phyloP scores from a whole-genome alignment of 1,139 yeast species.

The Yamadazyma triangularis region DNA sequence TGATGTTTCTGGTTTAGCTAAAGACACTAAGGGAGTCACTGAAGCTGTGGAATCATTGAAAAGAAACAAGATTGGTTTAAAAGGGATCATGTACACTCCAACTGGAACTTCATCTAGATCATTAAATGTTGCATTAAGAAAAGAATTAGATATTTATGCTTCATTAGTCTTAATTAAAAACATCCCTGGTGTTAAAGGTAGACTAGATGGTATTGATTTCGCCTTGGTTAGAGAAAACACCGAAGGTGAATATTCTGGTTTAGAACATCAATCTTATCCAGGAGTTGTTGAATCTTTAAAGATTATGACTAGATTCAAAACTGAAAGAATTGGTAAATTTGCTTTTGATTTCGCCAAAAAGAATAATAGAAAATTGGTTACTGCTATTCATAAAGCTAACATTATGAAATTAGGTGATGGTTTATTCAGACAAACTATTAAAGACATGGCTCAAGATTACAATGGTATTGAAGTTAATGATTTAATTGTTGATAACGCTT shows the following conservation, averaged over 20 bases:
- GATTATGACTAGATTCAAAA: slow-evolving; percentile 90
- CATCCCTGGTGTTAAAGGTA: slow-evolving; percentile 90
- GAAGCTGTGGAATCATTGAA: slow-evolving; percentile 90
- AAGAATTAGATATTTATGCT: slow-evolving; percentile 93
- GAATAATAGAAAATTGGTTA: slow-evolving; percentile 87
- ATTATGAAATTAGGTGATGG: slow-evolving; percentile 99
- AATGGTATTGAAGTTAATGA: slow-evolving; percentile 82
- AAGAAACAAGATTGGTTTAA: slow-evolving; percentile 95
- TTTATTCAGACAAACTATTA: slow-evolving; percentile 90
- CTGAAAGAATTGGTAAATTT: slow-evolving; percentile 96
- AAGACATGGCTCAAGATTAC: slow-evolving; percentile 86
- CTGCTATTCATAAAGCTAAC: slow-evolving; percentile 98
- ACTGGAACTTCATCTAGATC: slow-evolving; percentile 58
- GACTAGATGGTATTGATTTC: slow-evolving; percentile 83
- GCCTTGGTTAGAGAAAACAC: slow-evolving; percentile 95
- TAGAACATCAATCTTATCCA: slow-evolving; percentile 96
- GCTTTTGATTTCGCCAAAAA: slow-evolving; percentile 94
- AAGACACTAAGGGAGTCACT: slow-evolving; percentile 51
- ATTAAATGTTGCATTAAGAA: slow-evolving; percentile 92
- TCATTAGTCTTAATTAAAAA: slow-evolving; percentile 89
- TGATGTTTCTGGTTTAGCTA: slow-evolving; percentile 78
- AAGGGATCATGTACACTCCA: slow-evolving; percentile 94
- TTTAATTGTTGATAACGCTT: slow-evolving; percentile 97
- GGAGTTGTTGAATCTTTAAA: slow-evolving; percentile 97
- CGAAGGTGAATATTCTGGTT: slow-evolving; percentile 98